A percentile compares a stretch with the other conserved stretches of the same genome.
These are phyloP conservation scores for Aureobasidium sp. DNA, from an alignment of 2,329 filamentous ascomycete species.

Conservation along the genomic window DNA sequence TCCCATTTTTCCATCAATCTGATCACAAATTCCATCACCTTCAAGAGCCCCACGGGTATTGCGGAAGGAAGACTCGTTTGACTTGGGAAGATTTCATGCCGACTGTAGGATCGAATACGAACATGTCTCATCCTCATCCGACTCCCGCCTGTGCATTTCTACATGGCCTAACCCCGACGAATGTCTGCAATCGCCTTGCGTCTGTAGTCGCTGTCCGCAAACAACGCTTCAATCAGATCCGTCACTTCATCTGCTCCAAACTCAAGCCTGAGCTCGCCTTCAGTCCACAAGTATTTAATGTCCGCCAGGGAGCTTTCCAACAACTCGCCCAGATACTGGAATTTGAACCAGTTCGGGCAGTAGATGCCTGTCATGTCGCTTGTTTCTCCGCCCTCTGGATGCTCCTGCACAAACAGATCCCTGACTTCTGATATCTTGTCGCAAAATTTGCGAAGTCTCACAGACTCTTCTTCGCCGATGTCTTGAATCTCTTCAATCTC, in stretches of 20 bases:
- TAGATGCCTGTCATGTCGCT: constrained; percentile 53
- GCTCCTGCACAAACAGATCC: constrained; percentile 49
- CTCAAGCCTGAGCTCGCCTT: constrained; percentile 57
- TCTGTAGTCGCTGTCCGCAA: constrained; percentile 55
- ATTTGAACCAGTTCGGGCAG: constrained; percentile 57
- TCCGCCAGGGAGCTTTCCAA: constrained; percentile 57
- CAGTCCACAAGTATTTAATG: constrained; percentile 59
- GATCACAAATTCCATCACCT: too few relatives aligned
- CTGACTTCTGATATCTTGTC: constrained; percentile 49
- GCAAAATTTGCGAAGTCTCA: constrained; percentile 51
- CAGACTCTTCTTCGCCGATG: constrained; percentile 57
- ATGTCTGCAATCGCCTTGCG: constrained; percentile 54
- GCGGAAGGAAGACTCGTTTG: too few relatives aligned
- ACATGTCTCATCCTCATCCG: neutral
- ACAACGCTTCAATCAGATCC: constrained; percentile 57
- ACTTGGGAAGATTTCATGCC: too few relatives aligned
- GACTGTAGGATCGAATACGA: too few relatives aligned
- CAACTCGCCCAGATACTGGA: constrained; percentile 58
- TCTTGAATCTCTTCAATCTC: constrained; percentile 58
- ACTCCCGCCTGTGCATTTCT: constrained; percentile 6
- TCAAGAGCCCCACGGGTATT: too few relatives aligned
- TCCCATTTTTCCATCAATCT: too few relatives aligned
- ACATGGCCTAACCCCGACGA: constrained; percentile 25
- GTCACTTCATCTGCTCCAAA: constrained; percentile 56
- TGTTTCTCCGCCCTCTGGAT: constrained; percentile 32